These are phyloP conservation scores for Xerocomellus dryophilus DNA, from an alignment of 768 basidiomycete genomes.

Conservation along the genomic window DNA sequence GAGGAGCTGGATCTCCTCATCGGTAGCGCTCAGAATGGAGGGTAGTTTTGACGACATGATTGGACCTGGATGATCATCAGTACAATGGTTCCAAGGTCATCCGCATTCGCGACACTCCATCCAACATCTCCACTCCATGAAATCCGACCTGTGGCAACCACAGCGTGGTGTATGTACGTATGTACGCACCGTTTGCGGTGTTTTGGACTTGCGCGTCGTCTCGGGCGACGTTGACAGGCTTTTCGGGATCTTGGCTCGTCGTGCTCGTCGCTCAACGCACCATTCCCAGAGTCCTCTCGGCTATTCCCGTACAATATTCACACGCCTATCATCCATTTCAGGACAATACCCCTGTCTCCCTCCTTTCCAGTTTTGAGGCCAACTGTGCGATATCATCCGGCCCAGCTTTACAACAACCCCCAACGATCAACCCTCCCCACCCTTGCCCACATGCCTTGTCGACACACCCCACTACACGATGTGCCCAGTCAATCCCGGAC, in stretches of 20 bases:
- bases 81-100: constrained; percentile 21
- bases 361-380: background rate
- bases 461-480: constrained; percentile 27
- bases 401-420: constrained; percentile 68
- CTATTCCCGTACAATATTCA: constrained; percentile 15
- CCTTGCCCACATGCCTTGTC: constrained; percentile 14
- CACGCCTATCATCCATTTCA: constrained; percentile 11
- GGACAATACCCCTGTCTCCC: constrained; percentile 5
- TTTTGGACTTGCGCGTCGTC: constrained; percentile 40
- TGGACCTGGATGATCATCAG: constrained; percentile 34
- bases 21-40: constrained; percentile 87
- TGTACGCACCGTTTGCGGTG: constrained; percentile 40
- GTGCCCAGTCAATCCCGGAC: constrained; percentile 29
- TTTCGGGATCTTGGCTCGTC: constrained; percentile 24
- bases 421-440: constrained; percentile 56
- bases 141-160: constrained; percentile 5
- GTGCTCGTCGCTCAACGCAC: constrained; percentile 8
- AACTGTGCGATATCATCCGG: constrained; percentile 47
- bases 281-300: constrained; percentile 22
- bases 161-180: background rate
- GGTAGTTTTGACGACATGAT: constrained; percentile 87
- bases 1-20: constrained; percentile 96
- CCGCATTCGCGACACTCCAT: constrained; percentile 36
- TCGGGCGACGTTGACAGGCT: constrained; percentile 40
- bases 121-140: constrained; percentile 21